A percentile compares a stretch with the other conserved stretches of the same genome.
Evolutionary conservation across 2,329 filamentous ascomycete genomes (phyloP).

Genomic region (Fusarium keratoplasticum): DNA sequence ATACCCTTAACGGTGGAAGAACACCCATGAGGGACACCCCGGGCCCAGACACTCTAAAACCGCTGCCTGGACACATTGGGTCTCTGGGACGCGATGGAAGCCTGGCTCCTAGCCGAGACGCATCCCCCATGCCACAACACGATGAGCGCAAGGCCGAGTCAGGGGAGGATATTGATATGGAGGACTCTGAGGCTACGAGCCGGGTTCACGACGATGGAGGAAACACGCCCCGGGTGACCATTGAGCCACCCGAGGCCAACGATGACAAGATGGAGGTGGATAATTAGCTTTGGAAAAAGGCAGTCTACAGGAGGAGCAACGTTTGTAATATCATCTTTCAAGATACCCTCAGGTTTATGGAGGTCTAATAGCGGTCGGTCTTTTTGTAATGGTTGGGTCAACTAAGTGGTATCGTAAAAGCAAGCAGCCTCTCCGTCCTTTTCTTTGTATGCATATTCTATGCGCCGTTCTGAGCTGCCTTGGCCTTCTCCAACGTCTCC

Average conservation of each 20-base stretch:
- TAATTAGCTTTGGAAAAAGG: constrained; percentile 46
- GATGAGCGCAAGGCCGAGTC: constrained; percentile 53
- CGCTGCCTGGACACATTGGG: constrained; percentile 25
- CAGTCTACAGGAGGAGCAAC: neutral
- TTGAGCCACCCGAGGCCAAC: constrained; percentile 60
- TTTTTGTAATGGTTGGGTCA: constrained; percentile 9
- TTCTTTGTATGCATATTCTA: neutral
- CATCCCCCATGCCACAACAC: constrained; percentile 43
- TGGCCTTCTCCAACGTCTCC: constrained; percentile 63
- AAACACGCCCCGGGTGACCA: constrained; percentile 58
- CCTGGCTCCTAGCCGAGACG: constrained; percentile 45
- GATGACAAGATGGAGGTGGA: constrained; percentile 76
- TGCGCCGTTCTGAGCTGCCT: constrained; percentile 45
- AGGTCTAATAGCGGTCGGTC: constrained; percentile 20
- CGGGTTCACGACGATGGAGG: constrained; percentile 57
- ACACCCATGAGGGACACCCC: constrained; percentile 50
- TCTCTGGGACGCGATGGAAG: constrained; percentile 42
- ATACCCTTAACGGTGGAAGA: constrained; percentile 44
- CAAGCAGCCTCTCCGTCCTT: neutral
- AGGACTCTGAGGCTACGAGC: constrained; percentile 54
- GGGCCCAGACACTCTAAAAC: constrained; percentile 44
- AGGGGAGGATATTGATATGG: constrained; percentile 70
- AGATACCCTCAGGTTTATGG: constrained; percentile 43
- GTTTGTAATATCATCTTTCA: constrained; percentile 31
- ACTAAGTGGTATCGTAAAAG: constrained; percentile 35